Conservation (phyloP, 1,284 basidiomycete species). For the Thecaphora thlaspeos region DNA sequence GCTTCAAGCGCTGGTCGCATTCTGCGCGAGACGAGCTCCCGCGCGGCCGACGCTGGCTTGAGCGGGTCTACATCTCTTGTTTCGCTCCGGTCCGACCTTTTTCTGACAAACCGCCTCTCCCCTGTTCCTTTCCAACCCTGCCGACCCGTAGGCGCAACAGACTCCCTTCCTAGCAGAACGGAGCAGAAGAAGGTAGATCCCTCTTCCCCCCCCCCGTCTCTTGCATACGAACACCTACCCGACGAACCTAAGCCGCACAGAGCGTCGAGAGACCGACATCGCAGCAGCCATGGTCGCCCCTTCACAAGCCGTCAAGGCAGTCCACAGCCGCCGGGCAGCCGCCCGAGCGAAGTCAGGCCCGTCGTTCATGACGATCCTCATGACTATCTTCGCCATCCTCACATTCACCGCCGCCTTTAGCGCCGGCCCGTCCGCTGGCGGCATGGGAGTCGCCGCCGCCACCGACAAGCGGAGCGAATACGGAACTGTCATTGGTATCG, state of each 20-base stretch:
- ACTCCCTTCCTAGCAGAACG: not conserved
- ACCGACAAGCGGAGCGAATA: slow-evolving; percentile 61
- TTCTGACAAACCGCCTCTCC: not conserved
- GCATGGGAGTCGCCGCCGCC: slow-evolving; percentile 48
- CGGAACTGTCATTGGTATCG: slow-evolving; percentile 82
- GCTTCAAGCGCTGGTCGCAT: no score
- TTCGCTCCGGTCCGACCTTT: no score
- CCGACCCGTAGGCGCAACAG: not conserved
- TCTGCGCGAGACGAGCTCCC: no score
- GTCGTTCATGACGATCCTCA: slow-evolving; percentile 40
- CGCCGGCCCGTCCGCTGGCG: slow-evolving; percentile 27
- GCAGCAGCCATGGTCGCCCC: slow-evolving; percentile 24
- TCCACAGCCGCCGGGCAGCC: slow-evolving; percentile 29
- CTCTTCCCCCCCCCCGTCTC: no score
- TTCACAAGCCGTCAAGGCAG: slow-evolving; percentile 27
- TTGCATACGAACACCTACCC: no score
- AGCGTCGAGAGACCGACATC: no score
- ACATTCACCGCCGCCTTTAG: slow-evolving; percentile 40
- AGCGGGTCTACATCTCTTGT: no score
- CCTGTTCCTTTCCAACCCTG: slow-evolving; percentile 1
- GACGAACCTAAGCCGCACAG: no score
- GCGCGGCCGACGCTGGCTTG: no score
- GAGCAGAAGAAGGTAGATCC: no score
- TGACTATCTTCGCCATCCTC: slow-evolving; percentile 46
- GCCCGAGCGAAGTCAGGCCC: slow-evolving; percentile 18